These are phyloP conservation scores for Modicella reniformis DNA, from an alignment of 371 early-diverging fungal genomes.

Conservation along the genomic window DNA sequence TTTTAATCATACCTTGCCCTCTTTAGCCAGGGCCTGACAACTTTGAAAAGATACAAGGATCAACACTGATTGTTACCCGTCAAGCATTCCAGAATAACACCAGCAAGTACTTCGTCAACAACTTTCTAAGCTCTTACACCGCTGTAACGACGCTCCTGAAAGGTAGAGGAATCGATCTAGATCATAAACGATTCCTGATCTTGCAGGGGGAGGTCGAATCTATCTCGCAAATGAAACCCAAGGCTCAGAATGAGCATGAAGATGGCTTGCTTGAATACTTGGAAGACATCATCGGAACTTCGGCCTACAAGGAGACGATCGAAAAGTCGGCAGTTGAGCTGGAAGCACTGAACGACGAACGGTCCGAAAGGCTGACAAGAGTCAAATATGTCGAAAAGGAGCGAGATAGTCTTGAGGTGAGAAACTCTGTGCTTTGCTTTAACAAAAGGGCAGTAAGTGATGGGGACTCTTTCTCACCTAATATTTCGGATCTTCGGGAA, in stretches of 20 bases:
- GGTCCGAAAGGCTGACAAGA: constrained; percentile 85
- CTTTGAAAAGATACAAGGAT: constrained; percentile 73
- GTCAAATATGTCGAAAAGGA: constrained; percentile 89
- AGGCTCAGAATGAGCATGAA: constrained; percentile 90
- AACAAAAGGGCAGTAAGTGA: neutral
- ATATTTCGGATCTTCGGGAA: neutral
- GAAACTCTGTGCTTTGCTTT: constrained; percentile 2
- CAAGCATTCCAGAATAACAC: constrained; percentile 78
- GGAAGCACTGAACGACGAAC: constrained; percentile 80
- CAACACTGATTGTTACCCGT: constrained; percentile 83
- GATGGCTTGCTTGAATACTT: constrained; percentile 98
- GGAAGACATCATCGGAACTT: constrained; percentile 99
- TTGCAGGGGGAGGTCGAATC: constrained; percentile 99
- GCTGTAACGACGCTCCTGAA: constrained; percentile 91
- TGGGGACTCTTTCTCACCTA: no score
- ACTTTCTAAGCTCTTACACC: constrained; percentile 73
- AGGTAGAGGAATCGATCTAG: constrained; percentile 94
- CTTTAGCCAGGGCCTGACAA: constrained; percentile 68
- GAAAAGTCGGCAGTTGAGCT: constrained; percentile 75
- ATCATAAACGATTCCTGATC: constrained; percentile 99
- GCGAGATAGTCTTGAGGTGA: constrained; percentile 76
- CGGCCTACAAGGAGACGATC: constrained; percentile 89
- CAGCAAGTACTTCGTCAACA: constrained; percentile 87
- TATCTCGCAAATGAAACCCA: constrained; percentile 98
- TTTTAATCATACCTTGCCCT: neutral